A percentile compares a stretch with the other conserved stretches of the same genome.
These are phyloP conservation scores for Bjerkandera adusta DNA, from an alignment of 1,284 basidiomycete genomes.

Conservation along the genomic window DNA sequence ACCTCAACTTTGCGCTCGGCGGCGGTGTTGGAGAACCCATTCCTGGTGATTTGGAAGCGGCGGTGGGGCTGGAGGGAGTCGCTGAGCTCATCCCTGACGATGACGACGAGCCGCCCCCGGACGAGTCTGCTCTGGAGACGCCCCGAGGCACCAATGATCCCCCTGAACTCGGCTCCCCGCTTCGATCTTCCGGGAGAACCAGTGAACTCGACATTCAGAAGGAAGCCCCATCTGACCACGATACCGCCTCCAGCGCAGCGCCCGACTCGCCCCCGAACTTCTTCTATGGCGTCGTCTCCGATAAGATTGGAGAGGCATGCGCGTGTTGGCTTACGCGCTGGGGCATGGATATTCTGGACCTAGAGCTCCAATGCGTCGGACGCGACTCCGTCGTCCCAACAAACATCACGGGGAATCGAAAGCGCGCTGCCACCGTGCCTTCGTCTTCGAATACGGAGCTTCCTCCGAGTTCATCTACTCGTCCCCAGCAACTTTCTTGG, in stretches of 20 bases:
- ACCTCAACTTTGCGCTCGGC: conserved; percentile 85
- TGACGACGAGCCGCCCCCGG: background rate
- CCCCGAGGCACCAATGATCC: conserved; percentile 4
- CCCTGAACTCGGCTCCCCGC: background rate
- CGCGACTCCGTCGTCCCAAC: background rate
- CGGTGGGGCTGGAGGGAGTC: conserved; percentile 68
- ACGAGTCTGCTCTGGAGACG: conserved; percentile 2
- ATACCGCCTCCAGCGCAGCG: conserved; percentile 5
- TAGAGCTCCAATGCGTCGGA: conserved; percentile 49
- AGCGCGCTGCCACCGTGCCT: conserved; percentile 22
- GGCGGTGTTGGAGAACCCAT: conserved; percentile 56
- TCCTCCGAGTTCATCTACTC: conserved; percentile 1
- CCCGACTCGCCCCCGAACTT: conserved; percentile 34
- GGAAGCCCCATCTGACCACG: conserved; percentile 19
- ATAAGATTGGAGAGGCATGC: conserved; percentile 90
- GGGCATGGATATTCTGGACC: conserved; percentile 75
- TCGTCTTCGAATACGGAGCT: background rate
- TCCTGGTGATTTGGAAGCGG: conserved; percentile 52
- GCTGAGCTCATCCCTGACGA: conserved; percentile 46
- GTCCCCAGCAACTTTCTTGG: too few relatives aligned
- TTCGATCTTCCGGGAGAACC: background rate
- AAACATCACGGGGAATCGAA: conserved; percentile 8
- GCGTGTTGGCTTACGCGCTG: conserved; percentile 88
- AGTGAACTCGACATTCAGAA: conserved; percentile 30
- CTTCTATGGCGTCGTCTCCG: conserved; percentile 80